Percentiles rank a stretch among this genome's conserved stretches.
These are phyloP conservation scores for Ophiosphaerella narmari DNA, from an alignment of 2,329 filamentous ascomycete genomes.

Conservation along the genomic window DNA sequence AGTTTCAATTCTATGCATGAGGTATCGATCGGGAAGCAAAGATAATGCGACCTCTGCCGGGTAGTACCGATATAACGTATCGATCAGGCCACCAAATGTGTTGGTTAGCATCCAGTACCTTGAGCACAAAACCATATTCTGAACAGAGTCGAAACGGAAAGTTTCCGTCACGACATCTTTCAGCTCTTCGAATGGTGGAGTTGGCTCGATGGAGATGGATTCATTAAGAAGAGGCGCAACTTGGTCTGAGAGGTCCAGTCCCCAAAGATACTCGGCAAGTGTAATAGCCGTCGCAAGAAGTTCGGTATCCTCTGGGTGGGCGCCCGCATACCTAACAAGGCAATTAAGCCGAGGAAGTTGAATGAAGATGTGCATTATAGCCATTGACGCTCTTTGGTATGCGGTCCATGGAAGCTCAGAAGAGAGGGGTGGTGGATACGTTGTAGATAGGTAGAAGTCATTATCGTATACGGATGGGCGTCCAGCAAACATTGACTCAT, in stretches of 20 bases:
- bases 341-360: constrained; percentile 33
- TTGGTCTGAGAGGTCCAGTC: constrained; percentile 17
- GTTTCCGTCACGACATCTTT: constrained; percentile 25
- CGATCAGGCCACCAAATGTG: constrained; percentile 26
- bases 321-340: constrained; percentile 23
- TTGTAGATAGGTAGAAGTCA: constrained; percentile 31
- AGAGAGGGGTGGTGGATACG: constrained; percentile 19
- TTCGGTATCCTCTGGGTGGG: constrained; percentile 21
- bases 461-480: constrained; percentile 37
- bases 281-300: constrained; percentile 27
- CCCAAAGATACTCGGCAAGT: constrained; percentile 28
- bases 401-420: constrained; percentile 9
- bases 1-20: constrained; percentile 19
- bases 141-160: constrained; percentile 26
- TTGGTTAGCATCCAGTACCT: constrained; percentile 35
- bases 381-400: constrained; percentile 26
- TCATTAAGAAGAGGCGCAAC: constrained; percentile 22
- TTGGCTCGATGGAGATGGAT: constrained; percentile 11
- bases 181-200: constrained; percentile 18
- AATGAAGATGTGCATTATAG: constrained; percentile 37
- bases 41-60: constrained; percentile 19
- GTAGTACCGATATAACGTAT: constrained; percentile 31
- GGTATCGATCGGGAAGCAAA: constrained; percentile 18
- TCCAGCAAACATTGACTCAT: constrained; percentile 34
- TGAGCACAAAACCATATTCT: constrained; percentile 27